Base-by-base conservation (phyloP, 1,284 basidiomycete genomes). In the Tetrapyrgos nigripes region DNA sequence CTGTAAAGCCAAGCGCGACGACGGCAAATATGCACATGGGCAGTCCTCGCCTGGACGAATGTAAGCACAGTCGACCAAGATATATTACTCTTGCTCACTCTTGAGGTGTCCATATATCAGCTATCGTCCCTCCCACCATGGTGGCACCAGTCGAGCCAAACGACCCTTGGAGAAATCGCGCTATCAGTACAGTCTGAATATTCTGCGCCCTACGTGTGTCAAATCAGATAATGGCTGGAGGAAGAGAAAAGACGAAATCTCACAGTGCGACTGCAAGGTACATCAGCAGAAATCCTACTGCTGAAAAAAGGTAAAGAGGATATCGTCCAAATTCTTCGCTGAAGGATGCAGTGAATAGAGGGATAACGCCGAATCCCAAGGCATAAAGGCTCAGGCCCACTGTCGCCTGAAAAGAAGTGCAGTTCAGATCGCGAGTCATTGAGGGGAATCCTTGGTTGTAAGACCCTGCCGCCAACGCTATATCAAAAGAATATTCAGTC, bases 261-360 rank as follows among this genome's bases (percentile, higher is more conserved):
- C 67, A 91, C 90, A 85, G 66, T 17, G 84, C 86, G 43, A 85
- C 75, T 73, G 84, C 81, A 47, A 89, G 64, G 66, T 85, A 85
- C 76, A 87, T 84, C 17, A 86, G 60, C 57, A 82, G 73, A 68
- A 88, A 88, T 3, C 83, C 79, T 54, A 86, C 66, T 9, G 74
- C 79, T 14, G 83, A 86, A 46, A 74, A 78, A 35, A 91, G 70
- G 66, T 92, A 93, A 14, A 92, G 73, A 28, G 88, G 88, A 53
- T 83, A 83, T 35, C 92, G 73, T 1, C 92, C 92, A 62, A 92
- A 85, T 66, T 93, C 92, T 69, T 93, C 92, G 59, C 87, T 89
- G 61, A 93, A 83, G 1, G 91, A 88, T 0, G 90, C 87, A 0
- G 88, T 80, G 3, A 92, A 77, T 9, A 94, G 80, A 0, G 92